Base-by-base conservation (phyloP, 306 rosid genomes). In the Vicia sativa region DNA sequence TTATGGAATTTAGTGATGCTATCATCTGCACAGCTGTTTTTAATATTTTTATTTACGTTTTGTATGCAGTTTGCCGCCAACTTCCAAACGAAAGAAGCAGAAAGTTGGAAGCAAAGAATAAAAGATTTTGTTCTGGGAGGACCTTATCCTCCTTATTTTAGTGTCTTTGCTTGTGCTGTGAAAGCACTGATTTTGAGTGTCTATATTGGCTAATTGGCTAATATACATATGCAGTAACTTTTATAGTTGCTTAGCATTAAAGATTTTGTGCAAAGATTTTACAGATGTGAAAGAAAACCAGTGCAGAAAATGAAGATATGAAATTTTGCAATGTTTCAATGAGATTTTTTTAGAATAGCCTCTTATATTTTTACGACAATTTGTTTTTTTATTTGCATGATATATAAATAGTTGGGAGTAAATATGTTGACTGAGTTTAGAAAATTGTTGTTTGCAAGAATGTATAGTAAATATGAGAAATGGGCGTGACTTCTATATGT, bases 61-160 rank as follows among this genome's bases (percentile, higher is more conserved):
- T 59, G 4, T 31, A 15, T 59, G 11, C 44, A 59, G 44, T 15
- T 34, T 41, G 31, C 23, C 65, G 31, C 42, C 65, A 15, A 8
- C 65, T 34, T 4, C 26, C 26, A 59, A 59, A 59, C 9, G 43
- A 59, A 34, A 59, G 65, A 59, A 15, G 44, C 65, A 10, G 44
- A 59, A 34, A 34, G 26, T 59, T 59, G 13, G 19, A 28, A 55
- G 55, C 55, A 8, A 7, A n/a, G 59, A 21, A 9, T 21, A 10
- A 21, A 23, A 10, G 34, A 52, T 21, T 52, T 52, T 52, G 34
- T 21, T 2, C 58, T 4, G 7, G 58, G 34, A 52, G 23, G 58
- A 52, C 15, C 19, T 5, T 46, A 48, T 48, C 12, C 12, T 48
- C 55, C 55, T 48, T 48, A 45, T 48, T 48, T 7, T n/a, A 45